Evolutionary conservation across 306 rosid genomes (phyloP), one percentile per base, ranked within the genome.

Genomic region (Rubus parviflorus): DNA sequence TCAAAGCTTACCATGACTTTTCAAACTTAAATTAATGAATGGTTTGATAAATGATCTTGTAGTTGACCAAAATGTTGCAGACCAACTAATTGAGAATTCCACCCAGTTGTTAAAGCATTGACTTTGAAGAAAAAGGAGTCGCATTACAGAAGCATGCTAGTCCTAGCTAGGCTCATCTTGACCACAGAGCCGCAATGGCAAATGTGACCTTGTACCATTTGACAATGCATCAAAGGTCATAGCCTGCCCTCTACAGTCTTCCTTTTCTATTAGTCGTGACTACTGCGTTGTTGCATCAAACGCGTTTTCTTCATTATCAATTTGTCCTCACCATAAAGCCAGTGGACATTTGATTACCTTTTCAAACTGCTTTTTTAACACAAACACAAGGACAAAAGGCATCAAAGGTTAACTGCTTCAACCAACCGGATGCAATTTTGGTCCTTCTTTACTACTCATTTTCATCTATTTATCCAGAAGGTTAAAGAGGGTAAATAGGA

Each of bases 41-140:
- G 25, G 63, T 73, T 43, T 67, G 75, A 54, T 53, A 68, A 68
- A 75, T 68, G 47, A 75, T 53, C 49, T 14, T 75, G 47, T 75
- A 25, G 68, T 70, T 70, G 81, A 81, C 77, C 77, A 62, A 69
- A 52, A 14, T 45, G 41, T 30, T 47, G 30, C 35, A 15, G 60
- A 37, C 52, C 70, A 53, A n/a, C 60, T 20, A 1, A 62, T 35
- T 62, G 14, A 23, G 68, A 43, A 5, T 5, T 43, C 77, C 77
- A 74, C 52, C 49, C 41, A 16, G 20, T 25, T 80, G 5, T 11
- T 8, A 61, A 57, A 47, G 48, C 60, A 68, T 75, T 60, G 83
- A 68, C 75, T 48, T 68, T 4, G 35, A 69, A 60, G 15, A 53
- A 16, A 45, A 25, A 46, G 20, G 42, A 61, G 68, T 80, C 69